Base-by-base conservation (phyloP, 202 grass and related monocot species). In the Bolboschoenoplectus hybrid region DNA sequence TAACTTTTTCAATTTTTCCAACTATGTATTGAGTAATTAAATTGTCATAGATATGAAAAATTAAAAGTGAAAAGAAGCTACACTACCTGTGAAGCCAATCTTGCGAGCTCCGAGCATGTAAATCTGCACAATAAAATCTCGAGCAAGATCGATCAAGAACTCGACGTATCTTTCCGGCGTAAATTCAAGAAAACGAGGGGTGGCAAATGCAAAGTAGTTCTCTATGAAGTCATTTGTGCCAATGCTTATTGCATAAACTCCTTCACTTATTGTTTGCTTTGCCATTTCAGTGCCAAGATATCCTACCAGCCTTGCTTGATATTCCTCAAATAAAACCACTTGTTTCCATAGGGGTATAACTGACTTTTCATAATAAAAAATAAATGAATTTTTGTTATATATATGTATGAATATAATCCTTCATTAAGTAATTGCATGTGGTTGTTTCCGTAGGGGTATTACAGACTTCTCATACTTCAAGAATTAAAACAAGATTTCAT, bases 181-280 rank as follows among this genome's bases (percentile, higher is more conserved):
- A 85, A 87, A 95, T 86, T 95, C 67, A 34, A 51, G 73, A 58
- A 74, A 81, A 6, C 93, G 89, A 6, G 56, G 14, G 17, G 89
- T 85, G 2, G 88, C 38, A 32, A 65, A 38, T 19, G 81, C 84
- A 56, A 86, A 91, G 82, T 95, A 95, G 89, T 95, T 95, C 86
- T 91, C 87, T 52, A 95, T 86, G 86, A 90, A 96, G 85, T 96
- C 91, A 73, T 97, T 97, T 41, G 87, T 93, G 77, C 91, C 94
- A 75, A 93, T 85, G 91, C 94, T 97, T 16, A 93, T 58, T 68
- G 63, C 87, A 81, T 86, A 97, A 43, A 90, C 82, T 10, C 91
- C 94, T 46, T 90, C 91, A 44, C 78, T 17, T 16, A 97, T 61
- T 47, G 85, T 91, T n/a, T 57, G 45, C 47, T 53, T 2, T 2